Evolutionary conservation across 306 rosid species (phyloP), one percentile per base, ranked within the genome.

Genomic region (Cercis canadensis): DNA sequence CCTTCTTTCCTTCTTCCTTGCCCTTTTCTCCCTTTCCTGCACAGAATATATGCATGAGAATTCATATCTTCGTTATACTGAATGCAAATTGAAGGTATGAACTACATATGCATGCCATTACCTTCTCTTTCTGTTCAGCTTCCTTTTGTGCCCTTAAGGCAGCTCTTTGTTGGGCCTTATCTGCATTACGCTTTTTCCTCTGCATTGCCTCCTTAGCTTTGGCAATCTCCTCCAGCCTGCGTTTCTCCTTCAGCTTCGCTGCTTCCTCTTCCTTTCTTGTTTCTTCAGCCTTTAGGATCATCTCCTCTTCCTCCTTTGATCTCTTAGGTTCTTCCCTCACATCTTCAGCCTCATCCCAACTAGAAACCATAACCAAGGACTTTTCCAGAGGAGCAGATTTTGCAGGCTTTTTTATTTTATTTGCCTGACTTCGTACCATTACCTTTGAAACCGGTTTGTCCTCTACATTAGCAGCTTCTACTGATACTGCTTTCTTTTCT

Each of bases 81-180:
- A 51, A 65, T 14, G 19, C 7, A 65, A 76, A 49, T 16, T 11
- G 0, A 33, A 31, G 19, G 51, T 24, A 50, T 54, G 8, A 37
- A 37, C 43, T 37, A 37, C 43, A 37, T 37, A 37, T 8, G 32
- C 11, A 69, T 57, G 72, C 52, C n/a, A 44, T 72, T 82, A 89
- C 96, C 90, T 92, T 89, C 81, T 92, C 94, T 83, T 82, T 89
- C 78, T 81, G 85, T 65, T 92, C 94, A 51, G 96, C 96, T 78
- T 92, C 97, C 76, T 79, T 92, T 76, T 85, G 90, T 43, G 92
- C 94, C 80, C 76, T 89, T 36, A 81, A 82, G 58, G 74, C 82
- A 43, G 96, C 96, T 80, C 90, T 84, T 63, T 85, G 87, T 65
- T 84, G 86, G 78, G 92, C 90, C 73, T 83, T 89, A 75, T 92